Base-by-base conservation (phyloP, 345 rosid species). In the Aquilaria sinensis region DNA sequence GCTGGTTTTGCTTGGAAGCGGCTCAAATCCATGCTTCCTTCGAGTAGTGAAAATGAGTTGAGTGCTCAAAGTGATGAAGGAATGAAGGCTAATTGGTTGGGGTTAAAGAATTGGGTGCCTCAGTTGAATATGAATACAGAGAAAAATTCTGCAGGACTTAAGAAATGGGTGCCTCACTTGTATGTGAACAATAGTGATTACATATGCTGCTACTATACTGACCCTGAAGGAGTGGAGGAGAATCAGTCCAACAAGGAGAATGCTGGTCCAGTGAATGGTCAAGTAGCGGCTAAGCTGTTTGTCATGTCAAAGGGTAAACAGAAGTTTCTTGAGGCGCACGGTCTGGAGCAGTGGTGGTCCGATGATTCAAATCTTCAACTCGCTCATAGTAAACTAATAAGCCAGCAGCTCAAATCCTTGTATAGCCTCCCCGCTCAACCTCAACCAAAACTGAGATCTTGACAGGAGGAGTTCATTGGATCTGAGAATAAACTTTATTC, bases 281-380 rank as follows among this genome's bases (percentile, higher is more conserved):
- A 81, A 60, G 88, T 67, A 60, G 82, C 90, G 5, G 96, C 96
- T 0, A 95, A 95, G 82, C 80, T 95, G 72, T 95, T 91, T 32
- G 96, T 91, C n/a, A 77, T 74, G 81, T 89, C 96, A 0, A 91
- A 89, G 72, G 96, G 95, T 73, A 91, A 91, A 60, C 96, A 94
- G 79, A 91, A 79, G 83, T 94, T 91, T 78, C 79, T 74, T 0
- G 97, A 94, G 79, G 97, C 97, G 16, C 99, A 91, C 31, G 96
- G 97, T 14, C 55, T 94, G 13, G 96, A 94, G 70, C 99, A 94
- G 58, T 91, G 99, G 99, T 91, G 99, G 99, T 91, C 99, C 0
- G 96, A 94, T 56, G 85, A 88, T 64, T 72, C 80, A 72, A 85
- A 88, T 58, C 93, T 89, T 63, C 90, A 89, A 57, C 75, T 69